Conservation (phyloP, 202 grass and related monocot genomes). For the Elaeis oleifera region DNA sequence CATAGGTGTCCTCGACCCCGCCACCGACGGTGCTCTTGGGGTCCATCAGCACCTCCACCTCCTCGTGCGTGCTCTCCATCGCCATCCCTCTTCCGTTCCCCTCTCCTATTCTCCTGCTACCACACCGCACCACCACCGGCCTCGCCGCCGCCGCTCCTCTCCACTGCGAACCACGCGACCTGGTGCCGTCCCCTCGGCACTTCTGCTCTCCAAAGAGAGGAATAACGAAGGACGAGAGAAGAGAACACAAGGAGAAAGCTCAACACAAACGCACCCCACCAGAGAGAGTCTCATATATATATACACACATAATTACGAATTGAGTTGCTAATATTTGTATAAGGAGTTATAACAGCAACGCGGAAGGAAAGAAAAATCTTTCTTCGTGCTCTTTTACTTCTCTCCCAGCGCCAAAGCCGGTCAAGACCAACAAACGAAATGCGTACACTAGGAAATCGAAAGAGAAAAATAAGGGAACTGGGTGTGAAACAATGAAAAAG, state of each 20-base stretch:
- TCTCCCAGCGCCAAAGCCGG: no score
- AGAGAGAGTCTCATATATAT: no score
- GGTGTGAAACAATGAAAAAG: no score
- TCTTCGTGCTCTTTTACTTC: no score
- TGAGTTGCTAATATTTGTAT: no score
- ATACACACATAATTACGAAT: no score
- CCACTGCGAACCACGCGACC: conserved; percentile 12
- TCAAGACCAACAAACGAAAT: no score
- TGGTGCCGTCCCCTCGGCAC: conserved; percentile 7
- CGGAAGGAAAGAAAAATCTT: no score
- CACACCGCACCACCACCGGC: conserved; percentile 2
- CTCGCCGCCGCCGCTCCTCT: not conserved
- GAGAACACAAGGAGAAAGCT: not conserved
- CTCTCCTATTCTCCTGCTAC: conserved; percentile 11
- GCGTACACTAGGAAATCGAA: no score
- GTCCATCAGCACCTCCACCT: conserved; percentile 10
- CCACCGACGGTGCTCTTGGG: conserved; percentile 18
- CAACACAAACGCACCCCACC: no score
- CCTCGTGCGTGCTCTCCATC: conserved; percentile 21
- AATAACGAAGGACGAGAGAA: not conserved
- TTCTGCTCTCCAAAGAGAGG: not conserved
- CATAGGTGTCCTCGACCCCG: conserved; percentile 40
- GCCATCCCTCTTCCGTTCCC: not conserved
- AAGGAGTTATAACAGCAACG: no score
- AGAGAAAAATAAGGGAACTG: no score